A percentile compares a stretch with the other conserved stretches of the same genome.
Conservation (phyloP, 176 grass and related monocot genomes). For the Oryza longistaminata region DNA sequence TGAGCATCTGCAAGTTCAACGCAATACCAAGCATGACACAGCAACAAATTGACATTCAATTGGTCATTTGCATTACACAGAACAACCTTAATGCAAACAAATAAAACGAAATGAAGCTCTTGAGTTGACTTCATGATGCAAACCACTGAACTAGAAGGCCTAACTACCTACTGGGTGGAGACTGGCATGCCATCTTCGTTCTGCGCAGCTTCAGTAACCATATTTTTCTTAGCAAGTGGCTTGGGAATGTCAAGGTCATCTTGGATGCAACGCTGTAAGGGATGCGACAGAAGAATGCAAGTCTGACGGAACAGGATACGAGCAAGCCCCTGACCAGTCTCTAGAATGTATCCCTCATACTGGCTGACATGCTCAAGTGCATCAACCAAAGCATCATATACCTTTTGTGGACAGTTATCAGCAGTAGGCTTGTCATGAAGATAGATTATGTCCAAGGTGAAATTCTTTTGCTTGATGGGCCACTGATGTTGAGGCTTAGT, state of each 20-base stretch:
- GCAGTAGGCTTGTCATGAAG: slow-evolving; percentile 83
- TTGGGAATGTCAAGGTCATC: slow-evolving; percentile 93
- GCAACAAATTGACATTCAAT: slow-evolving; percentile 7
- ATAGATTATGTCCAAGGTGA: slow-evolving; percentile 87
- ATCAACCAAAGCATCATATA: slow-evolving; percentile 86
- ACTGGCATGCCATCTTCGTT: slow-evolving; percentile 46
- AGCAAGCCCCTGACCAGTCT: slow-evolving; percentile 80
- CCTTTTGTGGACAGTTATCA: slow-evolving; percentile 87
- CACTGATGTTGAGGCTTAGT: slow-evolving; percentile 70
- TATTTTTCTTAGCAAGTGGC: slow-evolving; percentile 56
- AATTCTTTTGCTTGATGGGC: slow-evolving; percentile 75
- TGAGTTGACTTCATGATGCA: slow-evolving; percentile 23
- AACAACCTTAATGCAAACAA: slow-evolving; percentile 1
- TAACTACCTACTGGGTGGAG: slow-evolving; percentile 53
- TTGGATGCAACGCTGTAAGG: slow-evolving; percentile 72
- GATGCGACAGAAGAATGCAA: slow-evolving; percentile 74
- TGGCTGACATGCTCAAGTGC: slow-evolving; percentile 83
- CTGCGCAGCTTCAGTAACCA: slow-evolving; percentile 28
- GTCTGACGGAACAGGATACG: slow-evolving; percentile 72
- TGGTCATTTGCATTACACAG: slow-evolving; percentile 32
- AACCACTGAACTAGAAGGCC: slow-evolving; percentile 31
- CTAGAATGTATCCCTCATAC: slow-evolving; percentile 91
- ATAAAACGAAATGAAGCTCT: background rate
- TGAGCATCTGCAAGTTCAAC: slow-evolving; percentile 19
- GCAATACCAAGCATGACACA: background rate